Base-by-base conservation (phyloP, 2,329 filamentous ascomycete genomes). In the Penicillium crustosum region DNA sequence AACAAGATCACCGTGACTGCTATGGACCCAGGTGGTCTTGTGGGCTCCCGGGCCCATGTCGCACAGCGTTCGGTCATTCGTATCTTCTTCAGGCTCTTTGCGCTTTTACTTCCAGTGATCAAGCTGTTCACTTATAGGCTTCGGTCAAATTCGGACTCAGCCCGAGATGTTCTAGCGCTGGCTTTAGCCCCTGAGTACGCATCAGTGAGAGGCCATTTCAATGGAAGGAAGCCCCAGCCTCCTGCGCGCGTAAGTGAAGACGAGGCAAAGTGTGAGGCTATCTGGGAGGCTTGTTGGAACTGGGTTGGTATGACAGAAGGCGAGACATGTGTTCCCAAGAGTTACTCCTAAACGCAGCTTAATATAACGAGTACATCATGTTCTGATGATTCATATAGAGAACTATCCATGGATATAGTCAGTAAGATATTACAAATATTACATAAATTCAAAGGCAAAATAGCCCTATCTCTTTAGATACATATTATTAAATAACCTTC, bases 11-110 rank as follows among this genome's bases (percentile, higher is more conserved):
- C 55, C 0, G 55, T 54, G 13, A 43, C 53, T 7, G 55, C 59
- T n/a, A 49, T 61, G 50, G 48, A 61, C 43, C 55, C 59, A 13
- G 55, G 55, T 13, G 55, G 41, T 13, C 21, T 60, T 21, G 55
- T 53, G 3, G 31, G 49, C 43, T 60, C 58, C 17, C 55, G 58
- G 4, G 58, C 58, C 5, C 53, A 59, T 57, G 25, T 25, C 2
- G 35, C 27, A 9, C 54, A 57, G 19, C 41, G 33, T 15, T 12
- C n/a, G 13, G 25, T 29, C 17, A n/a, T 12, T 8, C 39, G 42
- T 21, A n/a, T 52, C 8, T 21, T 52, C 4, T 57, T 57, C 15
- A 12, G 19, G 13, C 9, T 57, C 4, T n/a, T 52, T 0, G 21
- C 33, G 1, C 5, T 57, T 29, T 33, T 33, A n/a, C 41, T 57